Conservation (phyloP, 2,329 filamentous ascomycete species). For the Lanzia echinophila region DNA sequence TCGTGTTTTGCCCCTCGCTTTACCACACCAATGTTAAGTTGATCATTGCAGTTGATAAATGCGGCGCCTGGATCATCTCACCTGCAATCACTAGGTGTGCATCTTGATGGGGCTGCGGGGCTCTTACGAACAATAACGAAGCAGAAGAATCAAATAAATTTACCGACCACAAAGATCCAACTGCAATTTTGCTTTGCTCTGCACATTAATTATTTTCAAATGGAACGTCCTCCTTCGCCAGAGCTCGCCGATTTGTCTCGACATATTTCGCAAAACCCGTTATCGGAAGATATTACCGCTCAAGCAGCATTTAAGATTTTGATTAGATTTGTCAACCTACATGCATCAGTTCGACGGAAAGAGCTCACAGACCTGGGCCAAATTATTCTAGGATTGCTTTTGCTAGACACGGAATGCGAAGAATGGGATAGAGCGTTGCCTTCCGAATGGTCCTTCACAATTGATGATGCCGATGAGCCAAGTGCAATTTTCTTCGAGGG, state of each 20-base stretch:
- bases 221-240: not conserved
- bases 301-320: constrained; percentile 5
- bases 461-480: not conserved
- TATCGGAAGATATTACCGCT: not conserved
- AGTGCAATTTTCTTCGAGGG: constrained; percentile 12
- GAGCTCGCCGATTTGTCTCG: not conserved
- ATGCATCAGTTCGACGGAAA: constrained; percentile 9
- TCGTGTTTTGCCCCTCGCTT: too few relatives aligned
- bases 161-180: not conserved
- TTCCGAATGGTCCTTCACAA: constrained; percentile 15
- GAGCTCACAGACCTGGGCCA: not conserved
- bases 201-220: not conserved
- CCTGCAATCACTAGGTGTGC: constrained; percentile 13
- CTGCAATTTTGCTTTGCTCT: not conserved
- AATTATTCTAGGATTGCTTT: constrained; percentile 12
- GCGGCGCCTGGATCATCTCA: constrained; percentile 12
- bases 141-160: not conserved
- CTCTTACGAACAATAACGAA: constrained; percentile 15
- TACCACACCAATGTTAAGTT: too few relatives aligned
- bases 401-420: constrained; percentile 16
- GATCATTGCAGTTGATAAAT: constrained; percentile 5
- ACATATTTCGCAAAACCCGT: not conserved
- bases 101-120: constrained; percentile 19
- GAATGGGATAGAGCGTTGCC: constrained; percentile 18
- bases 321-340: constrained; percentile 14